Percentiles rank a stretch among this genome's conserved stretches.
Evolutionary conservation across 1,139 yeast genomes (phyloP).

Genomic region (Kurtzmaniella quercitrusa): DNA sequence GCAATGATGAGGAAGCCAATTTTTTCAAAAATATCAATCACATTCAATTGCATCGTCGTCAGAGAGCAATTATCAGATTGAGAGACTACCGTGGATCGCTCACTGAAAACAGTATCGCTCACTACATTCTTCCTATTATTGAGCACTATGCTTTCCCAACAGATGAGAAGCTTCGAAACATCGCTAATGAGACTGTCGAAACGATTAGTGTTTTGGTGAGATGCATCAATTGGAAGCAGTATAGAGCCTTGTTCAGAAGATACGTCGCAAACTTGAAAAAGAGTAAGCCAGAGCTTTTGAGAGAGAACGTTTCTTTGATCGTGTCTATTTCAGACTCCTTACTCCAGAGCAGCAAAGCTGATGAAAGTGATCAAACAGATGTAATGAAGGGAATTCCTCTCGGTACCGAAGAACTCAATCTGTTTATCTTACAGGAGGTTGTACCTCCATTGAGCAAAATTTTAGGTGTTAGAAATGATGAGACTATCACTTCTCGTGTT

Average conservation of each 20-base stretch:
- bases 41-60: conserved; percentile 82
- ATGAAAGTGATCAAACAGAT: conserved; percentile 15
- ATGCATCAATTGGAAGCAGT: conserved; percentile 75
- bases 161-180: conserved; percentile 59
- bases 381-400: conserved; percentile 23
- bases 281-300: conserved; percentile 47
- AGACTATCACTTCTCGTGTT: conserved; percentile 69
- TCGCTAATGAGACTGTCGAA: conserved; percentile 68
- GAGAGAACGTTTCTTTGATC: conserved; percentile 58
- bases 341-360: conserved; percentile 11
- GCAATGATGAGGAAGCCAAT: conserved; percentile 78
- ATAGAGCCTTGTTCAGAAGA: conserved; percentile 67
- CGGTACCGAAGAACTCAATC: conserved; percentile 44
- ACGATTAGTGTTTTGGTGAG: conserved; percentile 59
- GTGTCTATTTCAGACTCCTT: conserved; percentile 62
- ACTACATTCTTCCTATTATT: conserved; percentile 76
- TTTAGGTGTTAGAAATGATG: conserved; percentile 64
- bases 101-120: conserved; percentile 61
- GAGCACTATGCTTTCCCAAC: conserved; percentile 67
- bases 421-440: conserved; percentile 52
- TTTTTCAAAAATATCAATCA: conserved; percentile 80
- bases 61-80: conserved; percentile 70
- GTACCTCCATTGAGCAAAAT: conserved; percentile 60
- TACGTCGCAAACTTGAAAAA: conserved; percentile 54
- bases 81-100: conserved; percentile 37